phyloP scores from a whole-genome alignment of 2,329 filamentous ascomycete genomes.

The Alternaria sp. region DNA sequence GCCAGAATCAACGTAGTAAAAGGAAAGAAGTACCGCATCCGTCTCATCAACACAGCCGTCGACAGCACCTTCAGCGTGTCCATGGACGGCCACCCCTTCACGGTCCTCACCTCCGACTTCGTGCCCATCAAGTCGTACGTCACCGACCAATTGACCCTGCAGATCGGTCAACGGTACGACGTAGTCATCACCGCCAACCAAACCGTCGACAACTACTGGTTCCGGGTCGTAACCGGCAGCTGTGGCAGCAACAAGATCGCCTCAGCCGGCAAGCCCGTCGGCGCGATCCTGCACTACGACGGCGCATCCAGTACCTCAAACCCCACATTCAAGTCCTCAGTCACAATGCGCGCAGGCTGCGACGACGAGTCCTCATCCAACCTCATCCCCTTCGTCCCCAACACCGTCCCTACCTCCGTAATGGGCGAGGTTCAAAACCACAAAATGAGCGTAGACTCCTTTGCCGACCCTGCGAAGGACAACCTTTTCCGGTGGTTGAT shows the following conservation, averaged over 20 bases:
- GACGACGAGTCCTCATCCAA: constrained; percentile 44
- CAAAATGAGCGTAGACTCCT: constrained; percentile 39
- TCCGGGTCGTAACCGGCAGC: constrained; percentile 50
- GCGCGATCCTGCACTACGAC: constrained; percentile 51
- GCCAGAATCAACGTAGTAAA: constrained; percentile 47
- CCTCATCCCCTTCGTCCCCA: constrained; percentile 50
- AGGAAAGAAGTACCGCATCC: constrained; percentile 62
- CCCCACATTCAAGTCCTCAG: constrained; percentile 42
- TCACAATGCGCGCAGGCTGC: constrained; percentile 44
- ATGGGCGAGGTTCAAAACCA: constrained; percentile 35
- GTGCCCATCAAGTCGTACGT: constrained; percentile 51
- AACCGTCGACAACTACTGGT: constrained; percentile 54
- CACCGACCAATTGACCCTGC: constrained; percentile 39
- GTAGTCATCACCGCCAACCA: constrained; percentile 55
- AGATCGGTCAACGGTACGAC: constrained; percentile 54
- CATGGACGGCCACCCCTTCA: constrained; percentile 50
- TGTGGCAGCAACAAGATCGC: constrained; percentile 39
- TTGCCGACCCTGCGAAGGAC: constrained; percentile 37
- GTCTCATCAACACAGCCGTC: constrained; percentile 62
- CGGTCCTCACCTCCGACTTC: constrained; percentile 52
- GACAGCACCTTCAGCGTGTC: constrained; percentile 43
- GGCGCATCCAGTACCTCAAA: constrained; percentile 37
- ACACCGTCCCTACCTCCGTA: constrained; percentile 45
- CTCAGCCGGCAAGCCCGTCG: constrained; percentile 39
- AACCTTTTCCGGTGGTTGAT: constrained; percentile 54